phyloP scores from a whole-genome alignment of 2,329 filamentous ascomycete species.

The Pyricularia sp. region DNA sequence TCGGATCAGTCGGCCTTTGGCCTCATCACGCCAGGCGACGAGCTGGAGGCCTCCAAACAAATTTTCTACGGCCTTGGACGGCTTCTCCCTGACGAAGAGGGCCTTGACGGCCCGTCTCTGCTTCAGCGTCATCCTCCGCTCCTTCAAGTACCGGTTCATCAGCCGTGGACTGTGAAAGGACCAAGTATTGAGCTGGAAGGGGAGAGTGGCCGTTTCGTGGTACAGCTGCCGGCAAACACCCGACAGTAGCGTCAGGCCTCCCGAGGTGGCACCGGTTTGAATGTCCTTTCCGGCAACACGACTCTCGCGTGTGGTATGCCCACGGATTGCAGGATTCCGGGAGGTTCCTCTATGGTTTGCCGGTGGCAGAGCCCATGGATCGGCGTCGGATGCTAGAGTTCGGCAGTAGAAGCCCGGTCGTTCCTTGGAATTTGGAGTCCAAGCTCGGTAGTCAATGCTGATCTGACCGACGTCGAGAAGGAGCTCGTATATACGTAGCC shows the following conservation, averaged over 20 bases:
- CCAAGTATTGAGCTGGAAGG: conserved; percentile 24
- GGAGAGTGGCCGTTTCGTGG: conserved; percentile 23
- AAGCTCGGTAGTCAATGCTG: conserved; percentile 19
- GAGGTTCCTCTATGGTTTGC: not conserved
- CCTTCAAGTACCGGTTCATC: conserved; percentile 24
- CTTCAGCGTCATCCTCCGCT: conserved; percentile 17
- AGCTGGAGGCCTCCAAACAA: conserved; percentile 20
- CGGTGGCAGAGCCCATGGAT: conserved; percentile 17
- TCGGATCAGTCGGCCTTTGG: not conserved
- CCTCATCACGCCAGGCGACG: conserved; percentile 12
- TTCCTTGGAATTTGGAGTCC: conserved; percentile 9
- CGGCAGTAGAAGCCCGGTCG: conserved; percentile 21
- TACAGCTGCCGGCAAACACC: conserved; percentile 26
- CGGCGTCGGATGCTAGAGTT: conserved; percentile 15
- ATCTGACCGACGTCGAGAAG: conserved; percentile 22
- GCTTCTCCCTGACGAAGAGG: conserved; percentile 17
- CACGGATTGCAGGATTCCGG: not conserved
- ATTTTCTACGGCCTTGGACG: conserved; percentile 17
- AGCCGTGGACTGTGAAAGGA: conserved; percentile 19
- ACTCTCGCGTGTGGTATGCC: not conserved
- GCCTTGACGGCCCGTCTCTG: conserved; percentile 22
- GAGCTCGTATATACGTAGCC: conserved; percentile 24
- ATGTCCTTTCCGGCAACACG: not conserved
- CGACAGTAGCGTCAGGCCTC: conserved; percentile 21
- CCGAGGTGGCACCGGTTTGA: not conserved